Conservation (phyloP, 2,329 filamentous ascomycete species). For the Leptodontidium sp. region DNA sequence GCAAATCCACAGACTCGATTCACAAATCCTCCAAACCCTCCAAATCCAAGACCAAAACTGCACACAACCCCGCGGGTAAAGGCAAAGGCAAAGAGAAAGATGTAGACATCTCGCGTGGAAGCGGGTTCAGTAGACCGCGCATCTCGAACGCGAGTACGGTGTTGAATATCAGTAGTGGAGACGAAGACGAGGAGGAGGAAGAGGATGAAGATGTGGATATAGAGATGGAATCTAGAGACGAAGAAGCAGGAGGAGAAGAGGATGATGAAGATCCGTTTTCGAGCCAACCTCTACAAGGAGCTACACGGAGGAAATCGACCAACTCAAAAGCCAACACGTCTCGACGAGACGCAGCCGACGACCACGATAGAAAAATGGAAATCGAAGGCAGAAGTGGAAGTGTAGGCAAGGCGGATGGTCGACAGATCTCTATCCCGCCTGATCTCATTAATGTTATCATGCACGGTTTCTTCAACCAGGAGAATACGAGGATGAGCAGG, state of each 20-base stretch:
- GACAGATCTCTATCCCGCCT: constrained; percentile 65
- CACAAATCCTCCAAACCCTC: constrained; percentile 15
- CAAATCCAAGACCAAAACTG: constrained; percentile 15
- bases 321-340: neutral
- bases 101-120: neutral
- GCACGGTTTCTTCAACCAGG: constrained; percentile 75
- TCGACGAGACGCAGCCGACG: neutral
- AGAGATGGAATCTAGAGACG: constrained; percentile 9
- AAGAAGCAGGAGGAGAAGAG: constrained; percentile 9
- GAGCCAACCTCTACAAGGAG: constrained; percentile 9
- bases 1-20: constrained; percentile 6
- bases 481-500: constrained; percentile 72
- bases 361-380: neutral
- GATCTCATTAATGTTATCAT: constrained; percentile 79
- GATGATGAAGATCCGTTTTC: constrained; percentile 21
- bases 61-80: neutral
- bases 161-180: constrained; percentile 16
- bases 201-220: constrained; percentile 18
- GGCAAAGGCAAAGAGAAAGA: constrained; percentile 16
- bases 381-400: neutral
- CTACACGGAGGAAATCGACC: neutral
- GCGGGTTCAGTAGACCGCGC: constrained; percentile 10
- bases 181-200: constrained; percentile 20
- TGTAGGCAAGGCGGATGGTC: constrained; percentile 10
- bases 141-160: constrained; percentile 19